A percentile compares a stretch with the other conserved stretches of the same genome.
Evolutionary conservation across 2,329 filamentous ascomycete species (phyloP).

Genomic region (Fusarium keratoplasticum): DNA sequence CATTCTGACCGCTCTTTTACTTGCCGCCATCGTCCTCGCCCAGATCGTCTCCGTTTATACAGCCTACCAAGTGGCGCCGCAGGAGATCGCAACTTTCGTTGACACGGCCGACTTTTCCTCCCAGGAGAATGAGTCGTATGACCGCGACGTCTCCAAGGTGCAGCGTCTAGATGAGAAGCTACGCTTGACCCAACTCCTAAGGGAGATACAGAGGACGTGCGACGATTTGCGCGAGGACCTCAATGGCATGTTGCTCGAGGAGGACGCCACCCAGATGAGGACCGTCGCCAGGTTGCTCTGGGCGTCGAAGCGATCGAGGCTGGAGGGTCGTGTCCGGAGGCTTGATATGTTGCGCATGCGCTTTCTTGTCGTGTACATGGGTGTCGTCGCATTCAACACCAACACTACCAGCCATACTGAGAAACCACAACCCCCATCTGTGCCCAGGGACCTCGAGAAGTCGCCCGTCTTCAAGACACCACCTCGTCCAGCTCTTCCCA

Average conservation of each 20-base stretch:
- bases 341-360: conserved; percentile 73
- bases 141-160: conserved; percentile 68
- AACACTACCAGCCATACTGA: conserved; percentile 43
- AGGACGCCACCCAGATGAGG: conserved; percentile 56
- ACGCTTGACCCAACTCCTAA: conserved; percentile 66
- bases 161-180: conserved; percentile 72
- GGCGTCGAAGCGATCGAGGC: conserved; percentile 63
- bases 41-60: conserved; percentile 65
- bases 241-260: conserved; percentile 63
- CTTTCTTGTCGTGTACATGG: conserved; percentile 73
- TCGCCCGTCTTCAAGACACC: conserved; percentile 45
- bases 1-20: conserved; percentile 67
- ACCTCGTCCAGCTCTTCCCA: conserved; percentile 51
- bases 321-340: conserved; percentile 69
- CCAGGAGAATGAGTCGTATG: conserved; percentile 73
- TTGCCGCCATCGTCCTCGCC: conserved; percentile 65
- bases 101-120: conserved; percentile 72
- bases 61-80: conserved; percentile 69
- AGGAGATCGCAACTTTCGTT: conserved; percentile 67
- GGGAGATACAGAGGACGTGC: conserved; percentile 70
- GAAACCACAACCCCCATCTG: conserved; percentile 48
- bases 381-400: conserved; percentile 59
- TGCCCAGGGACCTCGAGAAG: conserved; percentile 52
- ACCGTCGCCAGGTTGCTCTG: conserved; percentile 66
- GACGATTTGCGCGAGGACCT: conserved; percentile 72